A percentile compares a stretch with the other conserved stretches of the same genome.
phyloP scores from a whole-genome alignment of 2,329 filamentous ascomycete genomes.

The Diaporthe aspalathi region DNA sequence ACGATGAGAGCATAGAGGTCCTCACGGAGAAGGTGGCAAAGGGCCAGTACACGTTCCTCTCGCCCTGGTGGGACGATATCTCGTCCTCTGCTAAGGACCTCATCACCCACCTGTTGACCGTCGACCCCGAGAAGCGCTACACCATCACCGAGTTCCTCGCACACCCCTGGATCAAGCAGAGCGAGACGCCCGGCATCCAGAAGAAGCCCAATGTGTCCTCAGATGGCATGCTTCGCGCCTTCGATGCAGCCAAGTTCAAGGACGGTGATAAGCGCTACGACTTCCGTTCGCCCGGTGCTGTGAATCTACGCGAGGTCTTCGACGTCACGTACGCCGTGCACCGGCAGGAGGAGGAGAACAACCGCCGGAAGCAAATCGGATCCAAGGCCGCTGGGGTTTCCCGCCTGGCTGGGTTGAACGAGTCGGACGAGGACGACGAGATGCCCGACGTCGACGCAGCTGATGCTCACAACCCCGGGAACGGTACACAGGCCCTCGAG shows the following conservation, averaged over 20 bases:
- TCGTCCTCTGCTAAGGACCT: constrained; percentile 94
- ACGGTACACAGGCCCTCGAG: constrained; percentile 76
- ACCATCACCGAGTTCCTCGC: constrained; percentile 91
- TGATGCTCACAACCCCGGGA: constrained; percentile 56
- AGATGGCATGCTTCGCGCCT: constrained; percentile 62
- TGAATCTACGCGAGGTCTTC: constrained; percentile 97
- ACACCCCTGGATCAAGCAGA: constrained; percentile 92
- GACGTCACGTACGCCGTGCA: constrained; percentile 99
- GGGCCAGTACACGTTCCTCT: constrained; percentile 97
- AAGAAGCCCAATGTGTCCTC: constrained; percentile 58
- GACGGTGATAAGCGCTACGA: constrained; percentile 79
- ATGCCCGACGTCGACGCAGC: constrained; percentile 60
- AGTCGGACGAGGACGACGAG: constrained; percentile 71
- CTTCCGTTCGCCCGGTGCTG: constrained; percentile 93
- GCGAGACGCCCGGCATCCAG: constrained; percentile 69
- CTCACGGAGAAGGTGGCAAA: constrained; percentile 97
- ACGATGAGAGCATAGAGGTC: constrained; percentile 97
- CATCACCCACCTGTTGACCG: constrained; percentile 91
- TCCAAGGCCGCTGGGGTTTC: constrained; percentile 73
- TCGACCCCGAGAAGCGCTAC: constrained; percentile 94
- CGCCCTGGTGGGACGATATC: constrained; percentile 99
- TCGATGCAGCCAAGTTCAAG: constrained; percentile 65
- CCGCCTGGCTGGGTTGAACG: constrained; percentile 73
- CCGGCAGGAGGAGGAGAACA: constrained; percentile 94
- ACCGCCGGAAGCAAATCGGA: constrained; percentile 86